Conservation (phyloP, 2,329 filamentous ascomycete species). For the Rhytidhysteron rufulum region DNA sequence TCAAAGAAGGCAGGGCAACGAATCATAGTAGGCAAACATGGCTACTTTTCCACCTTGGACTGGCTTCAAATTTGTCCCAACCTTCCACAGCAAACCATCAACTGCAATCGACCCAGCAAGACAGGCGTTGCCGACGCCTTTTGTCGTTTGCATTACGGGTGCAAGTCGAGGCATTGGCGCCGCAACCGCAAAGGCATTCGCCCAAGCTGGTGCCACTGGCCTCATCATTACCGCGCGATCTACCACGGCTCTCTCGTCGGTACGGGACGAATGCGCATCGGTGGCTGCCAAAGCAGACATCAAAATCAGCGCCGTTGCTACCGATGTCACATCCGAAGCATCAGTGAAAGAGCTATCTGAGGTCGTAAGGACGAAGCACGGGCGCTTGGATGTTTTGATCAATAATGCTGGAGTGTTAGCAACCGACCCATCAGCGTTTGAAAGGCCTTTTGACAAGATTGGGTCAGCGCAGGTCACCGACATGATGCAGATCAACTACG, state of each 20-base stretch:
- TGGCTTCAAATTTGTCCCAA: too few species aligned
- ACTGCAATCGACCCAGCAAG: background rate
- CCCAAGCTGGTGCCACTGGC: background rate
- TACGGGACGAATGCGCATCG: too few species aligned
- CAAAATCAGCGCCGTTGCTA: too few species aligned
- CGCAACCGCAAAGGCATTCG: background rate
- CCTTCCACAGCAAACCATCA: background rate
- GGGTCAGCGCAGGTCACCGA: background rate
- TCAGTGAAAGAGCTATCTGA: background rate
- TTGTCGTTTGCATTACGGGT: background rate
- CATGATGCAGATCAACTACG: slow-evolving; percentile 3
- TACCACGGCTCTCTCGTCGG: too few species aligned
- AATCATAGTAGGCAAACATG: too few species aligned
- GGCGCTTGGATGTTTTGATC: slow-evolving; percentile 3
- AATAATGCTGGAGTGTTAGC: slow-evolving; percentile 3
- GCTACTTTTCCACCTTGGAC: too few species aligned
- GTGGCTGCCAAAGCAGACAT: too few species aligned
- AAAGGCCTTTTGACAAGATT: background rate
- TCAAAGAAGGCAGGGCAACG: too few species aligned
- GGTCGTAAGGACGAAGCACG: background rate
- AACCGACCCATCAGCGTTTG: background rate
- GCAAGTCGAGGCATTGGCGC: background rate
- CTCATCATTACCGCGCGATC: background rate
- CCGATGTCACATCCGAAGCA: background rate
- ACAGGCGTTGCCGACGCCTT: background rate